Evolutionary conservation across 495 filamentous ascomycete genomes (phyloP).

Genomic region (Penicillium taxi): DNA sequence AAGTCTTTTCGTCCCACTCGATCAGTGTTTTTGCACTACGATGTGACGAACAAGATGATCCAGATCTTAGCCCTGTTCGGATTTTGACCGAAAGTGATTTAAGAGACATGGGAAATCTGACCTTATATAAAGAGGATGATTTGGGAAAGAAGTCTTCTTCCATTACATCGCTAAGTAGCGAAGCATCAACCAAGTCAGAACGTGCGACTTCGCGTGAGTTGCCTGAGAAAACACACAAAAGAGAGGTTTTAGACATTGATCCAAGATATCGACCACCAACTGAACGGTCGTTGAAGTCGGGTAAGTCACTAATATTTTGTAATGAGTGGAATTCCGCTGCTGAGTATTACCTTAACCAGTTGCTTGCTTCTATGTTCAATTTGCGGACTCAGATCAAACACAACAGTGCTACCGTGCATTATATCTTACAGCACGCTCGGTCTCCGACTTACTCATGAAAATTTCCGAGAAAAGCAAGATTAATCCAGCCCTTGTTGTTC

Average conservation of each 20-base stretch:
- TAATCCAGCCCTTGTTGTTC: neutral
- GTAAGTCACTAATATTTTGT: neutral
- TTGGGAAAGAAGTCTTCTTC: neutral
- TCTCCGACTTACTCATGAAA: neutral
- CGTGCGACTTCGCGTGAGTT: neutral
- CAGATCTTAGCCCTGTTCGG: neutral
- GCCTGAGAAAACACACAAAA: neutral
- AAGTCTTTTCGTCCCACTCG: neutral
- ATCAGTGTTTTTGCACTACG: conserved; percentile 1
- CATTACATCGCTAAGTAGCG: neutral
- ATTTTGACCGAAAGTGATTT: neutral
- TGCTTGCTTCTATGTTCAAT: neutral
- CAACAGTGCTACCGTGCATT: neutral
- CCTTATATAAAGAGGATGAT: neutral
- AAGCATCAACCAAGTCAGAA: neutral
- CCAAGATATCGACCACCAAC: neutral
- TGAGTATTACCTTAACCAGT: neutral
- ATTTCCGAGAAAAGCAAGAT: neutral
- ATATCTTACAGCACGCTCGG: neutral
- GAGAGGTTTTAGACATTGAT: neutral
- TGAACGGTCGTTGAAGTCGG: neutral
- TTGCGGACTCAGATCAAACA: neutral
- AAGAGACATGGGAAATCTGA: neutral
- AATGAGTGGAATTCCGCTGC: neutral
- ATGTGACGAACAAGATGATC: neutral